Evolutionary conservation across 169 alveolate species (phyloP).

Genomic region (Amoebophrya sp.): DNA sequence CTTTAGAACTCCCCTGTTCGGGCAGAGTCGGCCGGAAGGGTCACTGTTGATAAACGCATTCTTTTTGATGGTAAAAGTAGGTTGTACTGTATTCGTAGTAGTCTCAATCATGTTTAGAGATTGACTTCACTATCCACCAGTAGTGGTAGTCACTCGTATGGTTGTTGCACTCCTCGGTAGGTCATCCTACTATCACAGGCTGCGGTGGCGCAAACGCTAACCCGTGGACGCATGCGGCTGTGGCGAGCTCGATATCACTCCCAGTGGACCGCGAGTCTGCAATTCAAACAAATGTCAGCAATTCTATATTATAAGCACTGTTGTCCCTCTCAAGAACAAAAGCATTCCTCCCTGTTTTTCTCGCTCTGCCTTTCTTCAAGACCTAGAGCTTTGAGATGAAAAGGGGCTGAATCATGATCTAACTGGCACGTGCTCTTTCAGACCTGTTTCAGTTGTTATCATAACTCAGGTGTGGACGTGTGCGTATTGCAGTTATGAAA

Average conservation of each 20-base stretch:
- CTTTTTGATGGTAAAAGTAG: neutral
- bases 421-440: too few relatives aligned
- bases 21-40: slow-evolving; percentile 12
- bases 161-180: too few relatives aligned
- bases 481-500: neutral
- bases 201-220: neutral
- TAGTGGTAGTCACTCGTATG: too few relatives aligned
- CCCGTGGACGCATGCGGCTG: neutral
- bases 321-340: too few relatives aligned
- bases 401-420: too few relatives aligned
- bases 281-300: neutral
- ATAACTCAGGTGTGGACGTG: neutral
- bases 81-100: too few relatives aligned
- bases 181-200: neutral
- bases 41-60: slow-evolving; percentile 9
- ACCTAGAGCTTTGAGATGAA: neutral
- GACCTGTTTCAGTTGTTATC: too few relatives aligned
- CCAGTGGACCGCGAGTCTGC: slow-evolving; percentile 28
- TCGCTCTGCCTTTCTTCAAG: too few relatives aligned
- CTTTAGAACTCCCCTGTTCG: neutral
- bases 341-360: too few relatives aligned
- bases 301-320: too few relatives aligned
- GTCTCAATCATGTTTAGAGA: too few relatives aligned
- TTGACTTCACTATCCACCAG: too few relatives aligned
- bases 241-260: slow-evolving; percentile 6